Base-by-base conservation (phyloP, 140 eudicot species). In the Senecio squalidus region DNA sequence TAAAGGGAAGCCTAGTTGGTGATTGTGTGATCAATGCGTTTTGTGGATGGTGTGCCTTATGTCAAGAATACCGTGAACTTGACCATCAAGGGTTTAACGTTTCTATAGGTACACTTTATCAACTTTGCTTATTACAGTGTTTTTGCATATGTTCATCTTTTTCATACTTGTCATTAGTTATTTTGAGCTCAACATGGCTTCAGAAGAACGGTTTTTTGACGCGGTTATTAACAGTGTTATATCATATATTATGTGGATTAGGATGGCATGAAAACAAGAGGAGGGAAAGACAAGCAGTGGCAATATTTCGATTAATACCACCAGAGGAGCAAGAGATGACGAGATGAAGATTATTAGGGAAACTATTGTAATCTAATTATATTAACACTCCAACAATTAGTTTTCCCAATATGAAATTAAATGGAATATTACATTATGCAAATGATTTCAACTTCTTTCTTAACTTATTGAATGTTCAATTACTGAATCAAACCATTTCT, bases 231-330 rank as follows among this genome's bases (percentile, higher is more conserved):
- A n/a, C n/a, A n/a, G n/a, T n/a, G n/a, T n/a, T n/a, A n/a, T n/a
- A n/a, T 23, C 14, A 48, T 61, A 9, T 61, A 20, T 13, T 18
- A 10, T 58, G 21, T 56, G 20, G 21, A 25, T 24, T 34, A 75
- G 76, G 80, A 63, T 75, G 80, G 80, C 76, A 69, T 57, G 80
- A 75, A 64, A 75, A 75, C 34, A 75, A 69, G 47, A 64, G 68
- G 67, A 75, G 76, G 75, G 72, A 75, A 70, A 75, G 72, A 56
- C 80, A 74, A 68, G 80, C 80, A 34, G 71, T 74, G 52, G 80
- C 80, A 14, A 51, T 74, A 60, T 74, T 74, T 58, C 75, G 80
- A 62, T 74, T 74, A 48, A 47, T 74, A 74, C 80, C 80, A 62
- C 80, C 80, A 9, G 76, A 74, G 48, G 80, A 74, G 27, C 80